A percentile compares a stretch with the other conserved stretches of the same genome.
Conservation (phyloP, 192 early-diverging fungal genomes). For the Spinellus fusiger region DNA sequence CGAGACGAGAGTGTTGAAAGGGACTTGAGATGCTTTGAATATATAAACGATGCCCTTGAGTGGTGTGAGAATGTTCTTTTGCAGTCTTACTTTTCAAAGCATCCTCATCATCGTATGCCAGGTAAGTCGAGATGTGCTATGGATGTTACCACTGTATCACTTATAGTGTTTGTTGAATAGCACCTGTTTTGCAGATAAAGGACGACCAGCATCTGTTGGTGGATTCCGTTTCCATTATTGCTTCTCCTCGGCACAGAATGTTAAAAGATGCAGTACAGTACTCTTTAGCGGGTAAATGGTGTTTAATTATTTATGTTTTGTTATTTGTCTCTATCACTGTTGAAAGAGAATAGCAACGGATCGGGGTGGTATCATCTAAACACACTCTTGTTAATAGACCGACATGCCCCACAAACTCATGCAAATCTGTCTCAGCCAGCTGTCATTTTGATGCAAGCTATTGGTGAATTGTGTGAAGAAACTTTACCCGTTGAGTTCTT, state of each 20-base stretch:
- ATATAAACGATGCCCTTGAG: conserved; percentile 85
- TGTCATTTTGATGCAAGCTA: conserved; percentile 53
- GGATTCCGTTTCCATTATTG: not conserved
- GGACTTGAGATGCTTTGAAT: conserved; percentile 69
- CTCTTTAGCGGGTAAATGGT: conserved; percentile 16
- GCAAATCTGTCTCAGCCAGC: conserved; percentile 45
- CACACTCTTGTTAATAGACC: conserved; percentile 4
- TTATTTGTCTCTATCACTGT: too few relatives aligned
- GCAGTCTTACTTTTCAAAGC: conserved; percentile 64
- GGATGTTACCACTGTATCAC: too few relatives aligned
- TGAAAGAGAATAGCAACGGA: not conserved
- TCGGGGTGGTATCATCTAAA: too few relatives aligned
- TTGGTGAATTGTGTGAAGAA: conserved; percentile 46
- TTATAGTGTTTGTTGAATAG: too few relatives aligned
- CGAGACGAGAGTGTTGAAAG: conserved; percentile 1
- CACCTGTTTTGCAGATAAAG: not conserved
- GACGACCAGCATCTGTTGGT: not conserved
- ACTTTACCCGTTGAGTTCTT: conserved; percentile 40
- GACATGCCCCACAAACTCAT: conserved; percentile 11
- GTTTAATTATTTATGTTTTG: not conserved
- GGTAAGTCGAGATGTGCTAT: not conserved
- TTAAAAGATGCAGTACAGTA: conserved; percentile 22
- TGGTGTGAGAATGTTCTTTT: conserved; percentile 91
- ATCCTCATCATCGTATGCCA: conserved; percentile 16
- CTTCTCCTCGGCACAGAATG: conserved; percentile 30